Evolutionary conservation across 176 grass and related monocot species (phyloP).

Genomic region (Raddia distichophylla): DNA sequence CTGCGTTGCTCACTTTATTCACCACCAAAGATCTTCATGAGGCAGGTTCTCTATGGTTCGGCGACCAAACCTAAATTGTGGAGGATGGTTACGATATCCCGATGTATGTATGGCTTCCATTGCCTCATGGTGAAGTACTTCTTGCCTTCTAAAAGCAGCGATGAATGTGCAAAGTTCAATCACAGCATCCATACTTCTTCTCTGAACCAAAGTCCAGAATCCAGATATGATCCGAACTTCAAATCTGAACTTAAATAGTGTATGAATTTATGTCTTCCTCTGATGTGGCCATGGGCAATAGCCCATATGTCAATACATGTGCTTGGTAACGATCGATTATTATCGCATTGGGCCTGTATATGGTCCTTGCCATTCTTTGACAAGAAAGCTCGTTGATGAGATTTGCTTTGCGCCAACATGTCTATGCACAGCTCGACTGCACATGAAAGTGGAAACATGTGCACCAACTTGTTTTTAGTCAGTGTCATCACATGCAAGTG

Average conservation of each 20-base stretch:
- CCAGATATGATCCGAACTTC: background rate
- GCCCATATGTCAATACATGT: background rate
- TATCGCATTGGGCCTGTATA: background rate
- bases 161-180: background rate
- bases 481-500: constrained; percentile 6
- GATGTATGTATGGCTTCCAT: background rate
- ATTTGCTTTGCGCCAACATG: background rate
- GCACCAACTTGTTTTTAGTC: constrained; percentile 6
- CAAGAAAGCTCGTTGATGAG: background rate
- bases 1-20: too few species aligned
- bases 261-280: background rate
- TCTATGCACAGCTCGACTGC: background rate
- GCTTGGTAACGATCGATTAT: background rate
- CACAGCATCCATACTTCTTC: background rate
- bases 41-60: too few species aligned
- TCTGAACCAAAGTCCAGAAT: background rate
- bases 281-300: background rate
- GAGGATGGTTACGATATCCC: too few species aligned
- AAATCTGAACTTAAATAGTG: background rate
- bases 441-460: background rate
- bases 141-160: background rate
- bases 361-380: constrained; percentile 18
- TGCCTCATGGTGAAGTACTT: background rate
- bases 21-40: too few species aligned
- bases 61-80: too few species aligned